Percentiles rank a stretch among this genome's conserved stretches.
Conservation (phyloP, 2,329 filamentous ascomycete genomes). For the Blumeriella jaapii region DNA sequence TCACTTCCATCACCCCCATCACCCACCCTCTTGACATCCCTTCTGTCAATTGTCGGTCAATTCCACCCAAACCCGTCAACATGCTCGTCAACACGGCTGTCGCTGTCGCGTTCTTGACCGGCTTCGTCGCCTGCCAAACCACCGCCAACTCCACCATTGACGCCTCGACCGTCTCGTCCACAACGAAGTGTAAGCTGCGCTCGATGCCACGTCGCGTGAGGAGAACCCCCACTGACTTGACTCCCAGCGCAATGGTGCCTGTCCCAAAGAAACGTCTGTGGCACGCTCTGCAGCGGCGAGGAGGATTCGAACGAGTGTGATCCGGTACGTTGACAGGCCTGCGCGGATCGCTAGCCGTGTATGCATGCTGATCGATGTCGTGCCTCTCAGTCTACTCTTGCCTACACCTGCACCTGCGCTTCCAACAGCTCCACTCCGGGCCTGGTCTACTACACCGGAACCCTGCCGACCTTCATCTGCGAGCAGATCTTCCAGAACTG, state of each 20-base stretch:
- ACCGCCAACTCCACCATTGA: constrained; percentile 22
- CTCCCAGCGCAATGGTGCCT: constrained; percentile 42
- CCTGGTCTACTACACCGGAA: constrained; percentile 42
- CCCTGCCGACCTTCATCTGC: constrained; percentile 50
- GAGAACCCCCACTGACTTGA: constrained; percentile 11
- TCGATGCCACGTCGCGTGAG: neutral
- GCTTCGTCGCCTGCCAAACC: constrained; percentile 17
- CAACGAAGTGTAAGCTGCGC: constrained; percentile 16
- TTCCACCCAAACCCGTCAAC: constrained; percentile 10
- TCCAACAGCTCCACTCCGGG: constrained; percentile 41
- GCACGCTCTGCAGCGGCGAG: constrained; percentile 42
- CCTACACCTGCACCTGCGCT: constrained; percentile 44
- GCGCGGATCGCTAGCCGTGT: neutral
- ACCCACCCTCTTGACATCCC: neutral
- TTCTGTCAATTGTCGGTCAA: constrained; percentile 1
- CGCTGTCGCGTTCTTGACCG: constrained; percentile 21
- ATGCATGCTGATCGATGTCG: constrained; percentile 4
- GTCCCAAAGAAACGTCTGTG: constrained; percentile 47
- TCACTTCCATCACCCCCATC: constrained; percentile 12
- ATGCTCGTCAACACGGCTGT: constrained; percentile 24
- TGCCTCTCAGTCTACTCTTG: constrained; percentile 33
- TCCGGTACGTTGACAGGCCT: constrained; percentile 33
- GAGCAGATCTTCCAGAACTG: constrained; percentile 38
- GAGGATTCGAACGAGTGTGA: constrained; percentile 43
- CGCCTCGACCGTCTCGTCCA: constrained; percentile 11